A percentile compares a stretch with the other conserved stretches of the same genome.
Evolutionary conservation across 495 filamentous ascomycete genomes (phyloP).

Genomic region (Zalerion maritima): DNA sequence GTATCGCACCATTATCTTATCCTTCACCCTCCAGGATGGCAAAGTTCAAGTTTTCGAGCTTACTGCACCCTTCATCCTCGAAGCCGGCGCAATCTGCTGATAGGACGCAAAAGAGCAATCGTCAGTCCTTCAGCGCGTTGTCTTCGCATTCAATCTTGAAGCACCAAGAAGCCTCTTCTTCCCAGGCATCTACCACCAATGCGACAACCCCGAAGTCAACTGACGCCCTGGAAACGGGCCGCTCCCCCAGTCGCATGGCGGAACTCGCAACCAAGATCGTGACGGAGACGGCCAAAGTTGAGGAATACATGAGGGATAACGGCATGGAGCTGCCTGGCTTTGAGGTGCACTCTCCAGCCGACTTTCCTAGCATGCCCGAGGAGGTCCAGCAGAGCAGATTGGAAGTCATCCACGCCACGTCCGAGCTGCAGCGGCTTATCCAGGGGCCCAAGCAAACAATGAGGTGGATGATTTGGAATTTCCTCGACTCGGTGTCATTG

Average conservation of each 20-base stretch:
- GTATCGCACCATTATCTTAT: slow-evolving; percentile 8
- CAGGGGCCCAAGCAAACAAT: slow-evolving; percentile 26
- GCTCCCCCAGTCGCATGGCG: too few relatives aligned
- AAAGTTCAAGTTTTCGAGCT: slow-evolving; percentile 18
- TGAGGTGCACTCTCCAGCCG: slow-evolving; percentile 20
- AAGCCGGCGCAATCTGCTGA: slow-evolving; percentile 10
- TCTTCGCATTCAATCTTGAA: slow-evolving; percentile 6
- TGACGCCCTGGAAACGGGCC: too few relatives aligned
- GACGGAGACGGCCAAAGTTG: slow-evolving; percentile 24
- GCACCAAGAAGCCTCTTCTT: slow-evolving; percentile 11
- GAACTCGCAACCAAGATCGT: slow-evolving; percentile 23
- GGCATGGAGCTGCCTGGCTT: slow-evolving; percentile 22
- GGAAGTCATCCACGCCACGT: slow-evolving; percentile 24
- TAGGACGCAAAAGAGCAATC: slow-evolving; percentile 20
- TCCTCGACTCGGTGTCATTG: slow-evolving; percentile 14
- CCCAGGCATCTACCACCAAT: too few relatives aligned
- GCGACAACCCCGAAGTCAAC: too few relatives aligned
- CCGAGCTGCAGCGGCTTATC: slow-evolving; percentile 24
- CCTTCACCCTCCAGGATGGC: slow-evolving; percentile 15
- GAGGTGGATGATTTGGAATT: slow-evolving; percentile 28
- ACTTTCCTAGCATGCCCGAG: slow-evolving; percentile 25
- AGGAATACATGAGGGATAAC: slow-evolving; percentile 23
- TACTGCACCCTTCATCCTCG: slow-evolving; percentile 16
- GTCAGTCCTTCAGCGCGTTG: slow-evolving; percentile 12
- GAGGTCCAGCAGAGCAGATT: slow-evolving; percentile 20